Evolutionary conservation across 305 asterid species (phyloP), one percentile per base, ranked within the genome.

Genomic region (Fraxinus platypoda): DNA sequence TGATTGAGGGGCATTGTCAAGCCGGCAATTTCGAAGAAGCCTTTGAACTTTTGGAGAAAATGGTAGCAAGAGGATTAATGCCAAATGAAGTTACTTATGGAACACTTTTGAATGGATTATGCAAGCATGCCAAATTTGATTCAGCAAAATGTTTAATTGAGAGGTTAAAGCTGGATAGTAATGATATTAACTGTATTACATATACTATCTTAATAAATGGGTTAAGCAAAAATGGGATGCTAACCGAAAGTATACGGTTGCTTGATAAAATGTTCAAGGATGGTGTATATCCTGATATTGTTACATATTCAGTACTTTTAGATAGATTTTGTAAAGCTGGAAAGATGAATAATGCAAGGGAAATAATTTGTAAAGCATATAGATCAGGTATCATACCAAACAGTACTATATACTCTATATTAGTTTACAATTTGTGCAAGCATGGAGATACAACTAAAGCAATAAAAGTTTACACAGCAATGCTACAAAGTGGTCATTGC

Each of bases 231-330:
- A 84, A 80, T 82, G 96, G 95, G 83, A 78, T 75, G 71, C 84
- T 91, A 25, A 38, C 74, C 28, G 97, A 93, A 87, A 83, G 93
- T 76, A 75, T 89, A 78, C 82, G 80, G 41, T 80, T 91, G 82
- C 88, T 89, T 66, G 88, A 86, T 82, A 80, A 85, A 79, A 92
- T 95, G 97, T 38, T 79, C n/a, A 74, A 83, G 82, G 91, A 86
- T 74, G 86, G 86, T 75, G 74, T 88, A 80, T 57, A 80, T 80
- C 95, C 95, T 28, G 99, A 95, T 82, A 80, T 88, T 79, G 81
- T 95, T 75, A 91, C 97, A n/a, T 95, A 89, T 86, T 94, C 98
- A 1, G 96, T 90, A 73, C 97, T 94, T 85, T 81, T 95, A 70
- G 91, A 92, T 90, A 95, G 99, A 78, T 89, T 91, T 85, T 88